A percentile compares a stretch with the other conserved stretches of the same genome.
Evolutionary conservation across 2,329 filamentous ascomycete genomes (phyloP).

Genomic region (Knufia petricola): DNA sequence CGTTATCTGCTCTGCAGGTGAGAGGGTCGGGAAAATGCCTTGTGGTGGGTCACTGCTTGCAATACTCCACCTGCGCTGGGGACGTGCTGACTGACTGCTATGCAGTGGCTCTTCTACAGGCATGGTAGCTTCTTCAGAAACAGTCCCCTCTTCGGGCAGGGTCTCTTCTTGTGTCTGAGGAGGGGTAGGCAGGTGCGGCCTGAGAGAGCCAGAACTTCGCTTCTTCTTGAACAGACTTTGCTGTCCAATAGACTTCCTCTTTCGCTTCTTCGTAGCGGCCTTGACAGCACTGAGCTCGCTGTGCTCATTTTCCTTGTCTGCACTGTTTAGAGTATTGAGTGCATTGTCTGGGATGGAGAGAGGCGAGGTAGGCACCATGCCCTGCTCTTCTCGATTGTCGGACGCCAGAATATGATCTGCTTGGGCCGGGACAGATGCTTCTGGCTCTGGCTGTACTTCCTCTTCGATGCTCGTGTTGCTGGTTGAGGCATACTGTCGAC

Average conservation of each 20-base stretch:
- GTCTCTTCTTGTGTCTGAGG: not conserved
- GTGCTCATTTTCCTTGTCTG: slow-evolving; percentile 4
- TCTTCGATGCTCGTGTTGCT: not conserved
- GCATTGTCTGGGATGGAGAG: not conserved
- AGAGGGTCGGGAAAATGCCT: not conserved
- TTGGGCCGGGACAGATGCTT: too few species aligned
- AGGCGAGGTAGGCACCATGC: not conserved
- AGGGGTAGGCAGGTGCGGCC: not conserved
- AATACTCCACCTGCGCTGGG: not conserved
- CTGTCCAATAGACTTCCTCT: slow-evolving; percentile 8
- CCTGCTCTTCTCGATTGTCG: not conserved
- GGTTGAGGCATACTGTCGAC: not conserved
- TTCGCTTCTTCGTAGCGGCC: not conserved
- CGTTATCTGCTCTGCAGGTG: not conserved
- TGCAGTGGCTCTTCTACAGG: not conserved
- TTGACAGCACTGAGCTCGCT: not conserved
- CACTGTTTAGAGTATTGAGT: not conserved
- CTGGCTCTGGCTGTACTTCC: not conserved
- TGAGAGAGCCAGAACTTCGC: slow-evolving; percentile 29
- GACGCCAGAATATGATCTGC: too few species aligned
- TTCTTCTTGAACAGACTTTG: slow-evolving; percentile 25
- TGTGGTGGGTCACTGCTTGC: not conserved
- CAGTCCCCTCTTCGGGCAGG: too few species aligned
- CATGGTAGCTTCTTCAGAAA: not conserved
- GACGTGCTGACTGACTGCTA: not conserved